Percentiles rank a stretch among this genome's conserved stretches.
phyloP scores from a whole-genome alignment of 345 rosid species.

The Salix exigua region DNA sequence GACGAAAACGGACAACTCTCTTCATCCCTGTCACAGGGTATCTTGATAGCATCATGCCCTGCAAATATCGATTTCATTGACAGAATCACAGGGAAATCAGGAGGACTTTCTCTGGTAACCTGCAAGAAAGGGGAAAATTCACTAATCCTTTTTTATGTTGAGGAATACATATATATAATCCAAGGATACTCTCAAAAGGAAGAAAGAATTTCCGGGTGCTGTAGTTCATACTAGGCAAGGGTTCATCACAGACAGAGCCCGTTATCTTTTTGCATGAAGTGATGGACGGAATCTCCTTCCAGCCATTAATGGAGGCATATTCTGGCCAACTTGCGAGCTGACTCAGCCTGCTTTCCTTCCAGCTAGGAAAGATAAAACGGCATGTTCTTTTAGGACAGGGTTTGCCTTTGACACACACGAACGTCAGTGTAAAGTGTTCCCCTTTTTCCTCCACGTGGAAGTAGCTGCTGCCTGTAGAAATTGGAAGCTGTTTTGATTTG shows the following conservation, averaged over 20 bases:
- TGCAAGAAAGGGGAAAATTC: neutral
- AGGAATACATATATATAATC: no score
- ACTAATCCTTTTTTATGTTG: no score
- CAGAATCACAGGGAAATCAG: neutral
- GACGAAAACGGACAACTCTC: no score
- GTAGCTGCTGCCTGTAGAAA: neutral
- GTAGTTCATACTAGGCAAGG: neutral
- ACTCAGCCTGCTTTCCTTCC: neutral
- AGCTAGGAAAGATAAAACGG: neutral
- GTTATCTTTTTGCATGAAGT: neutral
- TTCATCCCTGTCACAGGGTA: neutral
- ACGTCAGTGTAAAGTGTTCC: neutral
- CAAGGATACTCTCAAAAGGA: neutral
- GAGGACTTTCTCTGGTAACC: neutral
- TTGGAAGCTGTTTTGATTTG: neutral
- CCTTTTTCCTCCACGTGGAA: neutral
- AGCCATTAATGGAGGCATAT: neutral
- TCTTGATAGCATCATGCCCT: neutral
- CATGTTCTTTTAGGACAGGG: neutral
- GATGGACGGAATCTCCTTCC: neutral
- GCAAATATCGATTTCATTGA: neutral
- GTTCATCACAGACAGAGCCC: neutral
- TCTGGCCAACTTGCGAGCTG: constrained; percentile 7
- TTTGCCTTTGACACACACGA: neutral
- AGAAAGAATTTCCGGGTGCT: neutral